Conservation (phyloP, 352 stramenopile species). For the Thalassiosira mediterranea region DNA sequence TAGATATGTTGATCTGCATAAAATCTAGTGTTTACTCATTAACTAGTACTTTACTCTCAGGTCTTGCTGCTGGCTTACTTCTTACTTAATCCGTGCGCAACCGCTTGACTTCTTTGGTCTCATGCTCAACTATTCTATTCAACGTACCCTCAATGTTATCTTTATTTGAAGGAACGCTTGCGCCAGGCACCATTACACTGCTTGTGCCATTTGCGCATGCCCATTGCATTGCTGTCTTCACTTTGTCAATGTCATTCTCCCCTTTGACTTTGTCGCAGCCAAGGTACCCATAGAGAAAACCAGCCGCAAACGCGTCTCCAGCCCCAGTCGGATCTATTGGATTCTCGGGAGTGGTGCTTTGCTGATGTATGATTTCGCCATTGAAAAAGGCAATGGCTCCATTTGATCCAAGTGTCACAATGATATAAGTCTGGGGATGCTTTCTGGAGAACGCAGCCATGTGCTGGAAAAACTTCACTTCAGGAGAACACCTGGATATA, state of each 20-base stretch:
- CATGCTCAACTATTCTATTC: slow-evolving; percentile 8
- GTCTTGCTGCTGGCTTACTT: no score
- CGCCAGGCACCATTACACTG: slow-evolving; percentile 62
- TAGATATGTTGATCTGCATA: no score
- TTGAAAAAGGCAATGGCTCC: slow-evolving; percentile 57
- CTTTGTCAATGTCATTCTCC: slow-evolving; percentile 17
- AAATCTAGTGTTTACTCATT: no score
- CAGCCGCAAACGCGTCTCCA: slow-evolving; percentile 75
- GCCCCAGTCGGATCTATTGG: slow-evolving; percentile 76
- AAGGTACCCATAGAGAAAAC: slow-evolving; percentile 71
- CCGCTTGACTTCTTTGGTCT: slow-evolving; percentile 5
- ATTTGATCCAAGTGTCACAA: slow-evolving; percentile 64
- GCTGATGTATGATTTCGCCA: slow-evolving; percentile 48
- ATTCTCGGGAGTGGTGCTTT: slow-evolving; percentile 49
- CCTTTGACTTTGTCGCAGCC: slow-evolving; percentile 1
- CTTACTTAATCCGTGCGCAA: no score
- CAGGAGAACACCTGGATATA: slow-evolving; percentile 41
- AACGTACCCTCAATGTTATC: slow-evolving; percentile 57
- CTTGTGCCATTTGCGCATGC: slow-evolving; percentile 61
- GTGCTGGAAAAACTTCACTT: slow-evolving; percentile 18
- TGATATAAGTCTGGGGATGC: slow-evolving; percentile 49
- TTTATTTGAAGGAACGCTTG: slow-evolving; percentile 57
- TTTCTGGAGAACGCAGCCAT: slow-evolving; percentile 46
- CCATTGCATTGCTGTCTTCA: slow-evolving; percentile 60
- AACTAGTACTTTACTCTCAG: no score